Evolutionary conservation across 2,329 filamentous ascomycete species (phyloP), one percentile per base, ranked within the genome.

Genomic region (Sarocladium strictum): DNA sequence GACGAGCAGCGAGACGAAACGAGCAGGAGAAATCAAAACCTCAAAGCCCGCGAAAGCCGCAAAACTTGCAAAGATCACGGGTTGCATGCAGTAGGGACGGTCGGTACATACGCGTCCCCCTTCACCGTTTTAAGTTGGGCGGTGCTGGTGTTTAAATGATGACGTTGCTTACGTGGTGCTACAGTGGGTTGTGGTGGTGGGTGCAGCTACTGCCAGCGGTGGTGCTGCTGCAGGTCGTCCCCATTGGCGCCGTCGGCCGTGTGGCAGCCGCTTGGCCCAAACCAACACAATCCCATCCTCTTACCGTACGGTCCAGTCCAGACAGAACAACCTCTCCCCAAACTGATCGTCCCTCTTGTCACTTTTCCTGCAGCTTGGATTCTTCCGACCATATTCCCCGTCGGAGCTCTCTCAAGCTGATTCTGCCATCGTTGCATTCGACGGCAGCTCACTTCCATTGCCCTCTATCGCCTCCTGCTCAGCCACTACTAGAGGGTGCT

Each of bases 261-360:
- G 29, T 32, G 29, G 29, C 29, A 32, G 29, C 43, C 17, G 43
- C 43, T 17, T 24, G 23, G 43, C 23, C 43, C 43, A 7, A 47
- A 47, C 27, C 43, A 23, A 27, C 24, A 29, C 15, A 47, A 27
- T 47, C 43, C 43, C 43, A 47, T 47, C 43, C 43, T 47, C 43
- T n/a, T n/a, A n/a, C n/a, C n/a, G n/a, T n/a, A n/a, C n/a, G n/a
- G n/a, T n/a, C n/a, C n/a, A n/a, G n/a, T 29, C 43, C 24, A 5
- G 15, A 17, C 23, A 10, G 4, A 6, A 15, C 17, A 27, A 47
- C 43, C 43, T 43, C 6, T 32, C 29, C 17, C 15, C 12, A 23
- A 47, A 7, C 43, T 21, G 24, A 29, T 27, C 43, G 23, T 43
- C 40, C 17, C 17, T 43, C 21, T 17, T 17, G 4, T 43, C 40